Conservation (phyloP, 805 yeast species). For the Wickerhamia fluorescens region DNA sequence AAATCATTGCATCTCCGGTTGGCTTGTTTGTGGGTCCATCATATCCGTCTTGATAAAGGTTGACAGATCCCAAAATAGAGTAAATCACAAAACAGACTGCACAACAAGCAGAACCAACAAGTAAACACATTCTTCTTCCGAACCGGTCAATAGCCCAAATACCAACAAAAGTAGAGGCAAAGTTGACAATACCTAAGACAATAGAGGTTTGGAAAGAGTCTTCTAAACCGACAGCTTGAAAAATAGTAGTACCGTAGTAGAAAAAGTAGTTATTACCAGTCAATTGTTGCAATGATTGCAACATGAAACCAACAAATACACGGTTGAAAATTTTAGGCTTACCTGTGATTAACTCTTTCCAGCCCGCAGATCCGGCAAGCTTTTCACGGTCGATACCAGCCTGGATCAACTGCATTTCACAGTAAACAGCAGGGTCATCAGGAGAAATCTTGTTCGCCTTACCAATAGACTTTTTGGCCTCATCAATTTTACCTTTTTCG, state of each 20-base stretch:
- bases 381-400: constrained; percentile 58
- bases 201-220: constrained; percentile 54
- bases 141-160: constrained; percentile 42
- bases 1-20: constrained; percentile 58
- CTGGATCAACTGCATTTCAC: constrained; percentile 47
- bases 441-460: constrained; percentile 47
- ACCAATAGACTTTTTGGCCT: constrained; percentile 50
- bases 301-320: constrained; percentile 48
- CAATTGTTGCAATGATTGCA: constrained; percentile 55
- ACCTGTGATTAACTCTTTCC: constrained; percentile 59
- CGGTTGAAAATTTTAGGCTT: constrained; percentile 54
- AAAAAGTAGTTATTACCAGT: constrained; percentile 60
- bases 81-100: constrained; percentile 50
- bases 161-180: constrained; percentile 48
- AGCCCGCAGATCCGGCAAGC: constrained; percentile 56
- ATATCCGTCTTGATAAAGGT: constrained; percentile 35
- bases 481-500: constrained; percentile 41
- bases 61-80: constrained; percentile 52
- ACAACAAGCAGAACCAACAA: constrained; percentile 43
- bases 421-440: constrained; percentile 49
- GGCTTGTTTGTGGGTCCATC: constrained; percentile 35
- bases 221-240: constrained; percentile 42
- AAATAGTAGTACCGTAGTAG: constrained; percentile 55
- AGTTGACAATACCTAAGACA: constrained; percentile 48
- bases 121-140: constrained; percentile 44